Evolutionary conservation across 2,329 filamentous ascomycete species (phyloP).

Genomic region (Aspergillus neotritici): DNA sequence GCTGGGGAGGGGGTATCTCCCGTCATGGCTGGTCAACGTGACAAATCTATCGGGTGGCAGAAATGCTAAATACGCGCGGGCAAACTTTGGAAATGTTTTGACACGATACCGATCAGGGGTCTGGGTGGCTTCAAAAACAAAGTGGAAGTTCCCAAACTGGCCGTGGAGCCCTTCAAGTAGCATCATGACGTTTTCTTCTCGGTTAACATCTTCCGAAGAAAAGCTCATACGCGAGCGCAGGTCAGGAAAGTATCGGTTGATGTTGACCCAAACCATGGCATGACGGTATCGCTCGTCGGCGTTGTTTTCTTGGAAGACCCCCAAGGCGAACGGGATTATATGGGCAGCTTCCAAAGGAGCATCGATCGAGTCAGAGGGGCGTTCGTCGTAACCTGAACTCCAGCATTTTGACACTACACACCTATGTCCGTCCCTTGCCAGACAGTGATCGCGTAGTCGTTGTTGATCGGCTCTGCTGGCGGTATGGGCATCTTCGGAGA

Average conservation of each 20-base stretch:
- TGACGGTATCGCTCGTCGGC: no score
- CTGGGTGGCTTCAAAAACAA: slow-evolving; percentile 13
- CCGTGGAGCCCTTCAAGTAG: slow-evolving; percentile 8
- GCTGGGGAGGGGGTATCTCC: slow-evolving; percentile 12
- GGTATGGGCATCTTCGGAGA: slow-evolving; percentile 9
- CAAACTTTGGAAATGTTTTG: slow-evolving; percentile 12
- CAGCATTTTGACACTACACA: slow-evolving; percentile 17
- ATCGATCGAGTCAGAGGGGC: slow-evolving; percentile 8
- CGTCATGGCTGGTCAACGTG: slow-evolving; percentile 13
- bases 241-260: slow-evolving; percentile 16
- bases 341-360: slow-evolving; percentile 13
- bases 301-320: slow-evolving; percentile 4
- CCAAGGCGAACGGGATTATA: slow-evolving; percentile 15
- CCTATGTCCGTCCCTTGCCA: slow-evolving; percentile 16
- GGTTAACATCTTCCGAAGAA: slow-evolving; percentile 13
- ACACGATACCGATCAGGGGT: slow-evolving; percentile 12
- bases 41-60: slow-evolving; percentile 13
- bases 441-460: slow-evolving; percentile 9
- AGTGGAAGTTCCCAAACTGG: slow-evolving; percentile 12
- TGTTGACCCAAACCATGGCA: slow-evolving; percentile 11
- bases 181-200: slow-evolving; percentile 15
- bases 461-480: slow-evolving; percentile 7
- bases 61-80: neutral
- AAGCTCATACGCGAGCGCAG: slow-evolving; percentile 10
- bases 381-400: slow-evolving; percentile 6